Percentiles rank a stretch among this genome's conserved stretches.
phyloP scores from a whole-genome alignment of 345 rosid species.

The Odontarrhena argentea region DNA sequence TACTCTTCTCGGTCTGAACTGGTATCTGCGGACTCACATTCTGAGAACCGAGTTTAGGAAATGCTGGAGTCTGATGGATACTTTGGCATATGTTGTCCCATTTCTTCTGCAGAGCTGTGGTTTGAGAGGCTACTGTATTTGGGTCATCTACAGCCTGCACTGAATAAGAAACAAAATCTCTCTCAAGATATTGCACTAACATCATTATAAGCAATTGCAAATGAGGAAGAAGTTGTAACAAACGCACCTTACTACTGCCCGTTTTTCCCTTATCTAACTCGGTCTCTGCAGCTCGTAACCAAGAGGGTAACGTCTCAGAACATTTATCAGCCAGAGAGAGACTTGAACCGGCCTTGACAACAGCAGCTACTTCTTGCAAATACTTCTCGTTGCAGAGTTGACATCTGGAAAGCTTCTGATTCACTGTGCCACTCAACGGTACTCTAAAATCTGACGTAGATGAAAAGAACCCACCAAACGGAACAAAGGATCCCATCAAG shows the following conservation, averaged over 20 bases:
- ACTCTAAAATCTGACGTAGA: constrained; percentile 47
- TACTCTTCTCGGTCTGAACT: constrained; percentile 14
- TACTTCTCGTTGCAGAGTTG: constrained; percentile 60
- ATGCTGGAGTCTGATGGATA: constrained; percentile 48
- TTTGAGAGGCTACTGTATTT: constrained; percentile 39
- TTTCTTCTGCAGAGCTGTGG: constrained; percentile 51
- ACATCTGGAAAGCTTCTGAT: constrained; percentile 45
- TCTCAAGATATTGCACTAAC: constrained; percentile 46
- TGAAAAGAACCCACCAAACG: constrained; percentile 73
- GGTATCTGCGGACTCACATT: constrained; percentile 38
- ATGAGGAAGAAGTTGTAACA: constrained; percentile 9
- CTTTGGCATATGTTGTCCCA: constrained; percentile 63
- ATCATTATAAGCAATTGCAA: not conserved
- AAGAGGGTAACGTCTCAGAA: constrained; percentile 50
- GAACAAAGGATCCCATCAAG: constrained; percentile 77
- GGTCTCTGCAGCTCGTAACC: constrained; percentile 50
- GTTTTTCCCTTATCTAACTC: constrained; percentile 44
- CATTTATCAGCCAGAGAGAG: constrained; percentile 49
- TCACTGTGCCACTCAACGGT: constrained; percentile 38
- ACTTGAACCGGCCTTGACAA: constrained; percentile 47
- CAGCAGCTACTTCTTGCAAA: constrained; percentile 55
- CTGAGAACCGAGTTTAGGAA: constrained; percentile 40
- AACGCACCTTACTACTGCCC: constrained; percentile 49
- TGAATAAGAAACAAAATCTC: constrained; percentile 45
- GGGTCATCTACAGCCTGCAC: constrained; percentile 60